Evolutionary conservation across 2,329 filamentous ascomycete species (phyloP).

Genomic region (Fusarium pseudoanthophilum): DNA sequence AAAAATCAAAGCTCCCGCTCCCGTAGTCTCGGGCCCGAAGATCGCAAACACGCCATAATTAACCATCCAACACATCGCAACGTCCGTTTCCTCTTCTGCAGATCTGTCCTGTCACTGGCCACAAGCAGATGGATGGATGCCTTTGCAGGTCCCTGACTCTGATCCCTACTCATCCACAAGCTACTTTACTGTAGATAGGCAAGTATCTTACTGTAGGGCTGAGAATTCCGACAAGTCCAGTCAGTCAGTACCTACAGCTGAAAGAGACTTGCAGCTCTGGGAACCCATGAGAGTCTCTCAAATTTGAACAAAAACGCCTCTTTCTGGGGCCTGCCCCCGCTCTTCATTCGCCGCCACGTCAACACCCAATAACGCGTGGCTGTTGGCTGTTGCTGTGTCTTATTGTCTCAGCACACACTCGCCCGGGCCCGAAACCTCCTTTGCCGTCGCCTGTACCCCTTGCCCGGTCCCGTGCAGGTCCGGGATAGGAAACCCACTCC

Average conservation of each 20-base stretch:
- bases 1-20: conserved; percentile 11
- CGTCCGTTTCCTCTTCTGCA: neutral
- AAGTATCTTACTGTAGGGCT: conserved; percentile 9
- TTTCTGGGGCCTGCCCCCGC: neutral
- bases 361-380: neutral
- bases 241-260: conserved; percentile 1
- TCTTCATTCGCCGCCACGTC: conserved; percentile 11
- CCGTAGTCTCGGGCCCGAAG: conserved; percentile 30
- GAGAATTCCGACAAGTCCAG: neutral
- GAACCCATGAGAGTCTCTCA: conserved; percentile 14
- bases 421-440: conserved; percentile 11
- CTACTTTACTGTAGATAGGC: conserved; percentile 2
- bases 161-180: conserved; percentile 1
- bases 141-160: conserved; percentile 9
- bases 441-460: neutral
- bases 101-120: conserved; percentile 24
- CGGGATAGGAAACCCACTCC: conserved; percentile 26
- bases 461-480: neutral
- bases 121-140: conserved; percentile 8
- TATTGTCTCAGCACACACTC: conserved; percentile 6
- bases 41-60: conserved; percentile 17
- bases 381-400: conserved; percentile 6
- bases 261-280: conserved; percentile 27
- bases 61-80: neutral
- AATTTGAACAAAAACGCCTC: conserved; percentile 11